These are phyloP conservation scores for Solanum ossicruentum DNA, from an alignment of 257 asterid genomes.

Conservation along the genomic window DNA sequence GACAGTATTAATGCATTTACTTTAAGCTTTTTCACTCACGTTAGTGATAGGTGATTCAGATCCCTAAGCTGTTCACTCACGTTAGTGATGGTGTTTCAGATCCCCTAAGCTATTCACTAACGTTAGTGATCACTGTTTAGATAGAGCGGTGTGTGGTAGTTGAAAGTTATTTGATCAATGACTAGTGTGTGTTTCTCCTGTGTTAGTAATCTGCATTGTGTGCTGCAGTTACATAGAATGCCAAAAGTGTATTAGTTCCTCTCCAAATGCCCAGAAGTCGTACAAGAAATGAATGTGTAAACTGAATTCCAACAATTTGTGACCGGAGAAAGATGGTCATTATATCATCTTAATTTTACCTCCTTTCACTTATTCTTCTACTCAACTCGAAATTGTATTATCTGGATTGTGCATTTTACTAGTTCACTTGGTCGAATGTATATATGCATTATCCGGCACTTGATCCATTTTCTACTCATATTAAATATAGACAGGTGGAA, in stretches of 20 bases:
- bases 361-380: background rate
- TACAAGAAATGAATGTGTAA: background rate
- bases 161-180: background rate
- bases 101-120: background rate
- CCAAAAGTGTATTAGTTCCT: background rate
- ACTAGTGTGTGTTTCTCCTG: background rate
- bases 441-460: background rate
- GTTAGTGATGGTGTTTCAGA: background rate
- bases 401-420: background rate
- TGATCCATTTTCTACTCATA: background rate
- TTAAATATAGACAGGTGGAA: background rate
- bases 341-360: background rate
- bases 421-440: background rate
- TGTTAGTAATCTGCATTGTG: background rate
- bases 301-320: background rate
- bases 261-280: background rate
- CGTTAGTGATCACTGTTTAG: background rate
- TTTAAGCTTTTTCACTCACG: background rate
- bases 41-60: background rate
- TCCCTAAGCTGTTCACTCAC: background rate
- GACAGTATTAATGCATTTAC: constrained; percentile 17
- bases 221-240: background rate
- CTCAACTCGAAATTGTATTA: background rate
- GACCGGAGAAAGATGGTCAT: background rate
- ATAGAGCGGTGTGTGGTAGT: background rate